These are phyloP conservation scores for Anthracocystis setariae DNA, from an alignment of 1,284 basidiomycete genomes.

Conservation along the genomic window DNA sequence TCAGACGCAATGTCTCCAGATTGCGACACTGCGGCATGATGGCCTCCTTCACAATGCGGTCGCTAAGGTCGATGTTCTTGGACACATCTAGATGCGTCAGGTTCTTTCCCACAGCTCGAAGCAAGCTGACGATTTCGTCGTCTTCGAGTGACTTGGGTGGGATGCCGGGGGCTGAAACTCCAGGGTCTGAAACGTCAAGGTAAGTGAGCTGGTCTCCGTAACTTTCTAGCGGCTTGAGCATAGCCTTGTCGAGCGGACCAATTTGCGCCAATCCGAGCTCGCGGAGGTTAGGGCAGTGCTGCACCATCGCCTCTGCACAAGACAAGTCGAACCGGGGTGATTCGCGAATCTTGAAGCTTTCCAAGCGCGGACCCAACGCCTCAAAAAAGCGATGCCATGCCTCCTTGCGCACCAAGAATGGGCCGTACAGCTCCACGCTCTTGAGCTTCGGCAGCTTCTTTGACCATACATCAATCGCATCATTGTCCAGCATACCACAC, in stretches of 20 bases:
- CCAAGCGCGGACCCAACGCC: slow-evolving; percentile 73
- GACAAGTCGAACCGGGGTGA: slow-evolving; percentile 86
- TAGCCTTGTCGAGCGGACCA: slow-evolving; percentile 71
- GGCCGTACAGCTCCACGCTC: slow-evolving; percentile 83
- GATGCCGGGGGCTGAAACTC: slow-evolving; percentile 65
- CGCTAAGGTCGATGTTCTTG: slow-evolving; percentile 74
- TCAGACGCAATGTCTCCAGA: slow-evolving; percentile 74
- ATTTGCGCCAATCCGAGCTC: slow-evolving; percentile 83
- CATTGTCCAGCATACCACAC: slow-evolving; percentile 84
- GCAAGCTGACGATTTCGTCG: slow-evolving; percentile 73
- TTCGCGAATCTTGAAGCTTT: slow-evolving; percentile 78
- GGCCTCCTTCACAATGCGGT: slow-evolving; percentile 74
- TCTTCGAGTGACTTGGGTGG: slow-evolving; percentile 72
- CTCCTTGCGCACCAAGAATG: slow-evolving; percentile 82
- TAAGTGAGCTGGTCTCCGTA: slow-evolving; percentile 71
- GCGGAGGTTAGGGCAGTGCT: slow-evolving; percentile 74
- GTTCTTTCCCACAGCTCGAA: slow-evolving; percentile 72
- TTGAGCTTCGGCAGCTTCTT: slow-evolving; percentile 76
- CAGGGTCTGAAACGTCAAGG: slow-evolving; percentile 76
- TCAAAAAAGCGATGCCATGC: slow-evolving; percentile 83
- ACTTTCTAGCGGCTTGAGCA: slow-evolving; percentile 56
- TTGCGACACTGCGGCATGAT: slow-evolving; percentile 73
- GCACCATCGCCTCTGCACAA: slow-evolving; percentile 76
- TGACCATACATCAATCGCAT: slow-evolving; percentile 76
- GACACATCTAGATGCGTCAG: slow-evolving; percentile 75